These are phyloP conservation scores for Dalechampia spathulata DNA, from an alignment of 441 rosid species.

Conservation along the genomic window DNA sequence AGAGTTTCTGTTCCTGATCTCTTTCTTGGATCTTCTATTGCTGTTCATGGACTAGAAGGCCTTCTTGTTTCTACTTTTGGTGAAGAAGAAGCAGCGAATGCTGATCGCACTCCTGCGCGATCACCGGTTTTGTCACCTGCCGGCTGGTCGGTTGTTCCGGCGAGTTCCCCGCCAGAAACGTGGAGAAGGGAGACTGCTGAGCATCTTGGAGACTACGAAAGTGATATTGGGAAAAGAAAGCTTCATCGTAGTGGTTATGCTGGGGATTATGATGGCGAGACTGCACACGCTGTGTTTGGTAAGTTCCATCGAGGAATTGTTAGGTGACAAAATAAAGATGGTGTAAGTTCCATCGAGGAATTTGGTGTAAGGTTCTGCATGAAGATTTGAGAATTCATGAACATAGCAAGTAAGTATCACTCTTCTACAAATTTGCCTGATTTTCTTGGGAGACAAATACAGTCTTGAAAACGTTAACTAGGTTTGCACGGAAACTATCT, in stretches of 20 bases:
- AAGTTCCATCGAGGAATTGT: too few relatives aligned
- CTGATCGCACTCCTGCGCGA: background rate
- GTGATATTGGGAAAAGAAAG: background rate
- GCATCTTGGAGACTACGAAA: background rate
- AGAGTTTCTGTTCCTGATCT: constrained; percentile 26
- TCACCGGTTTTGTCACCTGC: constrained; percentile 2
- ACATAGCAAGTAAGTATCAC: too few relatives aligned
- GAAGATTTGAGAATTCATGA: too few relatives aligned
- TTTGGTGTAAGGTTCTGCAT: too few relatives aligned
- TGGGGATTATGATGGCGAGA: too few relatives aligned
- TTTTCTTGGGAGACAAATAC: too few relatives aligned
- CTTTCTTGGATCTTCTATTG: constrained; percentile 24
- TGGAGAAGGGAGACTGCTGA: background rate
- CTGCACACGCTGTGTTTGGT: too few relatives aligned
- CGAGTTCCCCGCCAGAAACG: background rate
- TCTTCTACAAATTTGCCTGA: too few relatives aligned
- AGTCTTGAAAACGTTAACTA: too few relatives aligned
- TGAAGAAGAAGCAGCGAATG: background rate
- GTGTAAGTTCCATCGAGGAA: too few relatives aligned
- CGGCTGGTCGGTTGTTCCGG: constrained; percentile 5
- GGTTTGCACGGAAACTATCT: too few relatives aligned
- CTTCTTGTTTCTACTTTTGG: constrained; percentile 20
- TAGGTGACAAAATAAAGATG: too few relatives aligned
- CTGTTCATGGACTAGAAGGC: constrained; percentile 34
- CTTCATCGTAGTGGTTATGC: constrained; percentile 2